These are phyloP conservation scores for Eutrema yunnanense DNA, from an alignment of 345 rosid genomes.

Conservation along the genomic window DNA sequence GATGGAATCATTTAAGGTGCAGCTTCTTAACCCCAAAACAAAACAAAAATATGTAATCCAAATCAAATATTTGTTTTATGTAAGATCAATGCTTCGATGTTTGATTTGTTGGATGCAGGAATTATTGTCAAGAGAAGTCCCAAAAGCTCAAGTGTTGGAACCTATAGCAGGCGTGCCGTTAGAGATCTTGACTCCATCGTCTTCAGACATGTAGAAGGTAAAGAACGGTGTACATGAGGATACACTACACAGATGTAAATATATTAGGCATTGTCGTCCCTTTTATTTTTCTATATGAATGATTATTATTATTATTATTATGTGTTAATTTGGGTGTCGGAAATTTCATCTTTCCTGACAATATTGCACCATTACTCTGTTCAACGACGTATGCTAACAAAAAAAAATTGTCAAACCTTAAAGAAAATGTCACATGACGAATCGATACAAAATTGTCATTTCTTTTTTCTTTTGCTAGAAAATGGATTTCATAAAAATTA, in stretches of 20 bases:
- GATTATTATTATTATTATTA: background rate
- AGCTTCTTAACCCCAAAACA: background rate
- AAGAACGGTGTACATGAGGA: background rate
- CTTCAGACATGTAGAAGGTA: conserved; percentile 1
- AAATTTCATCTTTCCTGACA: background rate
- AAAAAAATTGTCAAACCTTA: too few species aligned
- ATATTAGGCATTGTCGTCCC: background rate
- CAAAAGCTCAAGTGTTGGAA: conserved; percentile 59
- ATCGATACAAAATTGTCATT: too few species aligned
- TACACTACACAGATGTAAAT: background rate
- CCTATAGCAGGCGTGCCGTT: conserved; percentile 70
- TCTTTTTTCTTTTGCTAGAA: too few species aligned
- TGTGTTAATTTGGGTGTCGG: background rate
- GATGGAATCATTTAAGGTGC: conserved; percentile 71
- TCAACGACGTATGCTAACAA: too few species aligned
- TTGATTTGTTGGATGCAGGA: conserved; percentile 37
- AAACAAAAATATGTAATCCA: background rate
- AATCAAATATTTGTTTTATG: background rate
- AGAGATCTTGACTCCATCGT: conserved; percentile 36
- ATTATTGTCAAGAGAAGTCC: conserved; percentile 57
- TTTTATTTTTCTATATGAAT: background rate
- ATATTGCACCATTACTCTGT: too few species aligned
- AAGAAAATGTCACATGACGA: too few species aligned
- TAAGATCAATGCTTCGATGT: background rate
- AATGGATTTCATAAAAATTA: too few species aligned